Evolutionary conservation across 2,329 filamentous ascomycete species (phyloP).

Genomic region (Colletotrichum liriopes): DNA sequence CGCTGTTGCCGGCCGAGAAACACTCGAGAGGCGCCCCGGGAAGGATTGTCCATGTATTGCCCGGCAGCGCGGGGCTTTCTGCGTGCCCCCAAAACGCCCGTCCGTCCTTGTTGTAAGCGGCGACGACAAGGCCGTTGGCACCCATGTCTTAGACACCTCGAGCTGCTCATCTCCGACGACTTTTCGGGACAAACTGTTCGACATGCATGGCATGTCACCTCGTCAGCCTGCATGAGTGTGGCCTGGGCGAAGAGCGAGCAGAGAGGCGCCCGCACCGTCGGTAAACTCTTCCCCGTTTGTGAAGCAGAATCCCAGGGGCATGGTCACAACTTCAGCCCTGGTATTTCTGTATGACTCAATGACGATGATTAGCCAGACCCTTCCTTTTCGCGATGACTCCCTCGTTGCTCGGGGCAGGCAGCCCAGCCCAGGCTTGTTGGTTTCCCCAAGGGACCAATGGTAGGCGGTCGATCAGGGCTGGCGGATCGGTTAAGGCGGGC

Average conservation of each 20-base stretch:
- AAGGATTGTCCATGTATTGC: conserved; percentile 4
- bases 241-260: neutral
- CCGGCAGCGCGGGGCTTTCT: conserved; percentile 1
- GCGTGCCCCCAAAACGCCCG: conserved; percentile 1
- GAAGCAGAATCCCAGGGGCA: neutral
- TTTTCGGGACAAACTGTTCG: too few relatives aligned
- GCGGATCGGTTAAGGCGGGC: neutral
- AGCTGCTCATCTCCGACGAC: neutral
- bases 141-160: conserved; percentile 6
- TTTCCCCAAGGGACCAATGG: conserved; percentile 2
- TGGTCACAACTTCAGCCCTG: conserved; percentile 14
- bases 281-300: neutral
- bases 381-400: neutral
- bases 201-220: neutral
- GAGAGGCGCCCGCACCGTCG: conserved; percentile 1
- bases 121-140: neutral
- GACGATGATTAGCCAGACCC: neutral
- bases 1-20: neutral
- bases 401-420: neutral
- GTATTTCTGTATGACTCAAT: conserved; percentile 7
- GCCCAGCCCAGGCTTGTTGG: neutral
- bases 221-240: neutral
- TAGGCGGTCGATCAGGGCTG: neutral
- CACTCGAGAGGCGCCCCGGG: neutral
- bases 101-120: neutral